These are phyloP conservation scores for Nakazawaea laoshanensis DNA, from an alignment of 805 yeast genomes.

Conservation along the genomic window DNA sequence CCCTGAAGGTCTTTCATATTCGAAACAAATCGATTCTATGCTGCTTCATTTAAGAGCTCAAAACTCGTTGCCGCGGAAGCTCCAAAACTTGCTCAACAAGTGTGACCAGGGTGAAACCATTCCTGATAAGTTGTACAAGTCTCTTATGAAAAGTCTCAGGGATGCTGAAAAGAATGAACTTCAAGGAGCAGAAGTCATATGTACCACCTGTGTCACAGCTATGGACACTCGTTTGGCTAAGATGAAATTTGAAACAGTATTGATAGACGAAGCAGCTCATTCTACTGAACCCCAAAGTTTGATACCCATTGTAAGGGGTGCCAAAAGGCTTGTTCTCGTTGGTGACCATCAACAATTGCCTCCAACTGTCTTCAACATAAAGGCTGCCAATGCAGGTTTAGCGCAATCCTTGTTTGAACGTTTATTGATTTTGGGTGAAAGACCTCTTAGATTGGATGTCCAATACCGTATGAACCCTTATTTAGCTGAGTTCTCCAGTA, in stretches of 20 bases:
- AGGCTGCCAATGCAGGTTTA: slow-evolving; percentile 82
- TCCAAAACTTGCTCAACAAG: slow-evolving; percentile 48
- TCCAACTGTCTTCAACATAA: slow-evolving; percentile 75
- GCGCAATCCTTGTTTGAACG: slow-evolving; percentile 85
- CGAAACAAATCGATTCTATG: too few relatives aligned
- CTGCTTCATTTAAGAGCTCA: slow-evolving; percentile 49
- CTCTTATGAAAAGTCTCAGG: slow-evolving; percentile 31
- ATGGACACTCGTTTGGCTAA: slow-evolving; percentile 58
- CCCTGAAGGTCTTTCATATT: too few relatives aligned
- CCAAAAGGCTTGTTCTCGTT: slow-evolving; percentile 76
- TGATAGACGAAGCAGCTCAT: slow-evolving; percentile 91
- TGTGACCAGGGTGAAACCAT: slow-evolving; percentile 53
- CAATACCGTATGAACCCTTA: slow-evolving; percentile 95
- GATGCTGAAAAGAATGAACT: slow-evolving; percentile 43
- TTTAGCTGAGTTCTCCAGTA: slow-evolving; percentile 78
- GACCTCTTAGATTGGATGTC: slow-evolving; percentile 79
- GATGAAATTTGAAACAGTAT: slow-evolving; percentile 62
- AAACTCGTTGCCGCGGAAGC: slow-evolving; percentile 39
- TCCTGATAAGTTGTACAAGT: too few relatives aligned
- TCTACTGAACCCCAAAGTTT: slow-evolving; percentile 89
- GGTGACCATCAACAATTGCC: slow-evolving; percentile 97
- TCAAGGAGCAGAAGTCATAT: slow-evolving; percentile 63
- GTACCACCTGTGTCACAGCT: slow-evolving; percentile 91
- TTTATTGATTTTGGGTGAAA: slow-evolving; percentile 70
- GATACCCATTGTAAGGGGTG: slow-evolving; percentile 84